These are phyloP conservation scores for Mycosphaerella arachidis DNA, from an alignment of 2,329 filamentous ascomycete genomes.

Conservation along the genomic window DNA sequence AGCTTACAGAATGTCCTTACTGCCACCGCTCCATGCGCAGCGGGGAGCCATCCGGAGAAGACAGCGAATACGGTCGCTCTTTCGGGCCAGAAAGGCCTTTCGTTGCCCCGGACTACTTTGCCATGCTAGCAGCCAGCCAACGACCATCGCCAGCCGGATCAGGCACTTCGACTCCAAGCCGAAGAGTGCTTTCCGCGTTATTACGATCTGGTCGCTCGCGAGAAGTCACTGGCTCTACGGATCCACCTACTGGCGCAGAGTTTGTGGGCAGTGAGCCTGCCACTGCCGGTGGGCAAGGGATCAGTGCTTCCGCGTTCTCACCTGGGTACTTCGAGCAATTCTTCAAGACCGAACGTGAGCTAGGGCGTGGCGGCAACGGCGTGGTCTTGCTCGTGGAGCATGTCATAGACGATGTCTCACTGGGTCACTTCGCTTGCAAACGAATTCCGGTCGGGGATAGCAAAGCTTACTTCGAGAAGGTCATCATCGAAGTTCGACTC, in stretches of 20 bases:
- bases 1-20: slow-evolving; percentile 74
- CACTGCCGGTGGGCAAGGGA: slow-evolving; percentile 54
- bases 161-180: slow-evolving; percentile 36
- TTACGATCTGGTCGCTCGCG: slow-evolving; percentile 31
- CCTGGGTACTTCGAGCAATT: slow-evolving; percentile 90
- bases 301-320: slow-evolving; percentile 81
- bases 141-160: slow-evolving; percentile 42
- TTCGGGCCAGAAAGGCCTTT: slow-evolving; percentile 56
- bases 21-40: slow-evolving; percentile 70
- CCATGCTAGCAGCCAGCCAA: slow-evolving; percentile 68
- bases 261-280: slow-evolving; percentile 45
- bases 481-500: slow-evolving; percentile 87
- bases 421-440: slow-evolving; percentile 95
- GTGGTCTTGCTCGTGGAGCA: slow-evolving; percentile 93
- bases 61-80: slow-evolving; percentile 35
- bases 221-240: slow-evolving; percentile 28
- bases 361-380: slow-evolving; percentile 88
- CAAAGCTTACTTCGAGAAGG: slow-evolving; percentile 91
- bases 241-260: slow-evolving; percentile 47
- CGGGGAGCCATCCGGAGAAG: slow-evolving; percentile 37
- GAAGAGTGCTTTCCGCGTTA: slow-evolving; percentile 39
- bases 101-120: slow-evolving; percentile 90
- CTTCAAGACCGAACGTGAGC: slow-evolving; percentile 80
- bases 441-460: slow-evolving; percentile 87
- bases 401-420: slow-evolving; percentile 78